Evolutionary conservation across 768 basidiomycete genomes (phyloP), one percentile per base, ranked within the genome.

Genomic region (Tubosaeta sp.): DNA sequence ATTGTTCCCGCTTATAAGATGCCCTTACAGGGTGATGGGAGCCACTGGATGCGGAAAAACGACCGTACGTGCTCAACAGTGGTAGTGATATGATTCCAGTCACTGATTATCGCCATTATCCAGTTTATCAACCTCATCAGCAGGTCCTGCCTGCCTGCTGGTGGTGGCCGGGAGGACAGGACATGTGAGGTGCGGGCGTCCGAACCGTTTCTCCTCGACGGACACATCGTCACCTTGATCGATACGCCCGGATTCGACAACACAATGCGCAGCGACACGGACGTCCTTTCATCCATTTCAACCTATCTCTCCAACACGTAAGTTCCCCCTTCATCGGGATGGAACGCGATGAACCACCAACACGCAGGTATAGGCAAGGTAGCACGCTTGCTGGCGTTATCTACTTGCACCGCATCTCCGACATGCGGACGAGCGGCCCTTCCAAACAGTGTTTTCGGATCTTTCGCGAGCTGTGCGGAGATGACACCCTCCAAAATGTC

Each of bases 161-260:
- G 80, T 19, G 62, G 59, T 6, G 72, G 73, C 4, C 66, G 81
- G 27, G 67, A 75, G 49, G 83, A 81, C 14, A 82, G 78, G 55
- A 83, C 82, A 0, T 67, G 62, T 39, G 66, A 66, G 10, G 75
- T 84, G 1, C 71, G 76, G 46, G 64, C 72, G 4, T 69, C 78
- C 5, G 59, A 65, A 13, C 69, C 77, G 1, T 80, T 83, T 57
- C 55, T 70, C 37, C 60, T 81, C 33, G 74, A 78, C 43, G 78
- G 76, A 10, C 68, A 68, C 7, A 61, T 57, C 47, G 65, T 83
- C 48, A 76, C 71, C 12, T 63, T 84, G 31, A 74, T 84, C 37
- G 83, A 84, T 61, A 84, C 82, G 1, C 82, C 82, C 14, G 82
- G 82, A 6, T 84, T 83, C 60, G 81, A 83, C 56, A 80, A 83